Conservation (phyloP, 164 flowering plant species). For the Kalanchoe fedtschenkoi region DNA sequence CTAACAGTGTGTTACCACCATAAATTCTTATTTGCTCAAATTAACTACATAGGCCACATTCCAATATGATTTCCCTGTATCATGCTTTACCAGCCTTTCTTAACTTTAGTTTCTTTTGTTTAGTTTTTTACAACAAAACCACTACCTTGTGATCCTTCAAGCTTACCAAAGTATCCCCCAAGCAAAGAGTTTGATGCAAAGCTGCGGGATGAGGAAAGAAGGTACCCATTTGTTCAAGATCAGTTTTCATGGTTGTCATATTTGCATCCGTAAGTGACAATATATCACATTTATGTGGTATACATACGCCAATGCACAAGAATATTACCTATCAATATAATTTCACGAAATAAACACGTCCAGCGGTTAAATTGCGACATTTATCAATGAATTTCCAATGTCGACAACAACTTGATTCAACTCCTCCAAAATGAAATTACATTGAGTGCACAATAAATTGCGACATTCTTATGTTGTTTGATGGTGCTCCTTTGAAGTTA, state of each 20-base stretch:
- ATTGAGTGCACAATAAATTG: neutral
- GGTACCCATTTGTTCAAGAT: slow-evolving; percentile 29
- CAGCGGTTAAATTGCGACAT: neutral
- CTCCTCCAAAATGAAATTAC: neutral
- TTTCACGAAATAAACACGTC: too few species aligned
- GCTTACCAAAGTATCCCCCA: slow-evolving; percentile 94
- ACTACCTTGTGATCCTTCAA: slow-evolving; percentile 85
- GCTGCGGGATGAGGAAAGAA: slow-evolving; percentile 85
- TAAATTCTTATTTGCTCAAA: too few species aligned
- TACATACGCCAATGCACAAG: neutral
- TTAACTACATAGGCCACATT: too few species aligned
- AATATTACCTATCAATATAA: neutral
- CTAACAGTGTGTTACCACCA: too few species aligned
- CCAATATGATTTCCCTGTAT: too few species aligned
- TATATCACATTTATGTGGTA: neutral
- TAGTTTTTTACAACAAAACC: slow-evolving; percentile 85
- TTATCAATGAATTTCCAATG: neutral
- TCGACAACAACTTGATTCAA: neutral
- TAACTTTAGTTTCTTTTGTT: slow-evolving; percentile 6
- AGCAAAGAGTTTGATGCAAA: slow-evolving; percentile 96
- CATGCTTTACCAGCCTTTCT: too few species aligned
- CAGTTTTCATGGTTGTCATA: neutral
- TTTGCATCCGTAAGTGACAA: neutral
- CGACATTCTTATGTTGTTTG: neutral
- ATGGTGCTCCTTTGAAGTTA: neutral